Evolutionary conservation across 2,329 filamentous ascomycete species (phyloP).

Genomic region (Tricladium varicosporioides): DNA sequence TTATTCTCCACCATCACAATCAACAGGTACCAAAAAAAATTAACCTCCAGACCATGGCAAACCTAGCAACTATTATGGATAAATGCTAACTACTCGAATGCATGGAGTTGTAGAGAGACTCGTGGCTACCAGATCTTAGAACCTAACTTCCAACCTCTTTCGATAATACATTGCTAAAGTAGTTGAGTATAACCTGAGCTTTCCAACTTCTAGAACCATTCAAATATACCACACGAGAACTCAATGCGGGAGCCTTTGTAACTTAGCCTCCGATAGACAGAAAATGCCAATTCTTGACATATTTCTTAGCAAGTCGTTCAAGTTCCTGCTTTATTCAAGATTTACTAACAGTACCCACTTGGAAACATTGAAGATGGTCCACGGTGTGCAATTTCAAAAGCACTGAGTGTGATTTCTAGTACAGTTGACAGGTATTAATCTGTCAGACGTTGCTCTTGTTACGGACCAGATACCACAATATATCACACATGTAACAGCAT

Average conservation of each 20-base stretch:
- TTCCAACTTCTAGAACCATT: not conserved
- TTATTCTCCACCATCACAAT: constrained; percentile 31
- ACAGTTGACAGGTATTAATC: not conserved
- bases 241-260: not conserved
- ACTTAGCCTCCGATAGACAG: not conserved
- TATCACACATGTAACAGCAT: not conserved
- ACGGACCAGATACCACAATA: not conserved
- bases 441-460: not conserved
- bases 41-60: constrained; percentile 25
- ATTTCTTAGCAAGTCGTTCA: not conserved
- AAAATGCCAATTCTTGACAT: not conserved
- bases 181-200: not conserved
- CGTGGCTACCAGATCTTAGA: not conserved
- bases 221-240: not conserved
- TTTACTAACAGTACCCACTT: too few species aligned
- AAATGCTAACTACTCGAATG: constrained; percentile 21
- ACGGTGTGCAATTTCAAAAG: not conserved
- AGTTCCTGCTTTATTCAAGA: too few species aligned
- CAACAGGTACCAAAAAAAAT: constrained; percentile 21
- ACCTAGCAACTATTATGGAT: constrained; percentile 25
- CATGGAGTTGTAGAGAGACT: not conserved
- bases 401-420: not conserved
- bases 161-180: not conserved
- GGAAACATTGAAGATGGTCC: not conserved
- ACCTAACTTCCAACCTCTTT: not conserved